phyloP scores from a whole-genome alignment of 768 basidiomycete genomes.

The Exidia glandulosa region DNA sequence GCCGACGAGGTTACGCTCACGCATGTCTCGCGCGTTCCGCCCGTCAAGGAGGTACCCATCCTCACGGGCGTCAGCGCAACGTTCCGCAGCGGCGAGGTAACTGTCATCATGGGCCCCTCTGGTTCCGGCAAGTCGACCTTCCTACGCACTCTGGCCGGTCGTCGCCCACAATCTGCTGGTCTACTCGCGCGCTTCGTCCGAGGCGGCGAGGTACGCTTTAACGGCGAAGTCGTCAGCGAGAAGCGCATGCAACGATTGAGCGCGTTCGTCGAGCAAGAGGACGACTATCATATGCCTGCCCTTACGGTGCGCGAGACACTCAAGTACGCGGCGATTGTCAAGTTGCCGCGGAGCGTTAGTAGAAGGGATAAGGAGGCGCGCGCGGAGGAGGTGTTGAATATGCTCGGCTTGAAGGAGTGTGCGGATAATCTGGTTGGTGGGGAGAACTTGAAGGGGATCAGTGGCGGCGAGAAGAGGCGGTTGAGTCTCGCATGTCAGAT shows the following conservation, averaged over 20 bases:
- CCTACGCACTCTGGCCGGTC: constrained; percentile 24
- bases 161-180: constrained; percentile 16
- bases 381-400: constrained; percentile 33
- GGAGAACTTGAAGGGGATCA: constrained; percentile 29
- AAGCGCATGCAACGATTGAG: constrained; percentile 8
- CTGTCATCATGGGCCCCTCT: constrained; percentile 21
- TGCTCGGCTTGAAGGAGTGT: constrained; percentile 35
- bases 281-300: constrained; percentile 27
- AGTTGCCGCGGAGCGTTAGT: constrained; percentile 23
- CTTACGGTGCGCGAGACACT: constrained; percentile 26
- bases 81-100: constrained; percentile 26
- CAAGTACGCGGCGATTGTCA: constrained; percentile 28
- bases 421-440: constrained; percentile 37
- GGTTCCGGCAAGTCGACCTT: constrained; percentile 24
- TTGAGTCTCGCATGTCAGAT: constrained; percentile 34
- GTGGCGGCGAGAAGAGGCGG: constrained; percentile 38
- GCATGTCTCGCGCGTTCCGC: constrained; percentile 1
- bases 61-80: constrained; percentile 18
- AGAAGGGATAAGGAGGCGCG: constrained; percentile 26
- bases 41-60: constrained; percentile 17
- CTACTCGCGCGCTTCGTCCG: constrained; percentile 20
- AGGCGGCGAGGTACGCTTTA: constrained; percentile 20
- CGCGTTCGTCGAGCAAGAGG: constrained; percentile 31
- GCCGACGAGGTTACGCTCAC: constrained; percentile 10
- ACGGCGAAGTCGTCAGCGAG: constrained; percentile 12